These are phyloP conservation scores for Erysimum pusillum DNA, from an alignment of 441 rosid species.

Conservation along the genomic window DNA sequence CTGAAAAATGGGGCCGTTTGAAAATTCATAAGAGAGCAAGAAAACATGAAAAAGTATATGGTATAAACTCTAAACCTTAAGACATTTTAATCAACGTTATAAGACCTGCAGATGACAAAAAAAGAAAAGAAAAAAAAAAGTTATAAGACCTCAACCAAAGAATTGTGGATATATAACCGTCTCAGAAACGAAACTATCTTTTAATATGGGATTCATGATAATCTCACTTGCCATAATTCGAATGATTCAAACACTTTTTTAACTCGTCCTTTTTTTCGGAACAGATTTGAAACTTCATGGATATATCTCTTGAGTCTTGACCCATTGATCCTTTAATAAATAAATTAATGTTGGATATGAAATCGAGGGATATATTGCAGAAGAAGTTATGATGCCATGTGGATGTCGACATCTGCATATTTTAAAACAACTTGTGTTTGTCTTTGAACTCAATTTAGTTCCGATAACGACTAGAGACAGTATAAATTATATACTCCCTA, in stretches of 20 bases:
- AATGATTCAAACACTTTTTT: no score
- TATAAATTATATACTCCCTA: background rate
- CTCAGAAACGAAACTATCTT: no score
- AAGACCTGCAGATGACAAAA: no score
- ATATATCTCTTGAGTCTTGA: background rate
- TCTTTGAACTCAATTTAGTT: background rate
- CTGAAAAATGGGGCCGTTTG: background rate
- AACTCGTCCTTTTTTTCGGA: no score
- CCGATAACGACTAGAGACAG: background rate
- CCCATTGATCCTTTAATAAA: background rate
- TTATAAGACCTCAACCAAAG: no score
- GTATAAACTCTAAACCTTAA: no score
- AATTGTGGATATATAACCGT: no score
- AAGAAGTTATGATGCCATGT: constrained; percentile 11
- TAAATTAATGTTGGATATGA: background rate
- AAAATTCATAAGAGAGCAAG: background rate
- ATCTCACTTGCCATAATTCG: background rate
- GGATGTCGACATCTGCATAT: constrained; percentile 3
- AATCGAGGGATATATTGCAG: background rate
- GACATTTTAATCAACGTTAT: no score
- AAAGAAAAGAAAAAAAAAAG: no score
- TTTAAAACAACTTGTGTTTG: background rate
- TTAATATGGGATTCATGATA: background rate
- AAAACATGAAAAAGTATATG: background rate
- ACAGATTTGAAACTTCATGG: background rate